Evolutionary conservation across 345 rosid genomes (phyloP).

Genomic region (Ceriops decandra): DNA sequence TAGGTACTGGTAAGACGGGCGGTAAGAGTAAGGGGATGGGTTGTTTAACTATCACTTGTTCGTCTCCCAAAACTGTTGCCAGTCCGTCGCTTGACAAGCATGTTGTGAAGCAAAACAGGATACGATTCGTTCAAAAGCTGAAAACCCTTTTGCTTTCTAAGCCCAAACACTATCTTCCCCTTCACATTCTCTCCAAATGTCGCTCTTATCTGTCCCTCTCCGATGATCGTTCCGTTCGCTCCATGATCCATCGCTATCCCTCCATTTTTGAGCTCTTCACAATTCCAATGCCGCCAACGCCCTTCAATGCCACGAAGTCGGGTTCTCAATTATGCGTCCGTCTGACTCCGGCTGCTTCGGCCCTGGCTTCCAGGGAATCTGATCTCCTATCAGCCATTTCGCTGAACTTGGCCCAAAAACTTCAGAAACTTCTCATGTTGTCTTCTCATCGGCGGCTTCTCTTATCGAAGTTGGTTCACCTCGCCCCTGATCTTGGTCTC

Average conservation of each 20-base stretch:
- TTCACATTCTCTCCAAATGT: conserved; percentile 73
- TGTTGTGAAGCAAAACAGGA: conserved; percentile 61
- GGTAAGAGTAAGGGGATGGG: not conserved
- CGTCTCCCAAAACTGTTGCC: conserved; percentile 54
- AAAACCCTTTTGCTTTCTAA: conserved; percentile 75
- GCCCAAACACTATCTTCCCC: conserved; percentile 68
- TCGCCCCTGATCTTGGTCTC: conserved; percentile 83
- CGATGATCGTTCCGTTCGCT: conserved; percentile 45
- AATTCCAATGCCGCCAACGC: conserved; percentile 60
- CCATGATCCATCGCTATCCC: conserved; percentile 83
- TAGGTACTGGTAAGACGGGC: conserved; percentile 7
- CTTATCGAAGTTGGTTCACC: conserved; percentile 77
- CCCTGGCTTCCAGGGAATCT: conserved; percentile 54
- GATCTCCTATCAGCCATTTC: conserved; percentile 55
- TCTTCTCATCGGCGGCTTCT: conserved; percentile 66
- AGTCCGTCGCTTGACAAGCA: conserved; percentile 67
- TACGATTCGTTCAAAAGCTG: conserved; percentile 74
- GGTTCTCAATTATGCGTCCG: conserved; percentile 70
- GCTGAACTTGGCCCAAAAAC: conserved; percentile 54
- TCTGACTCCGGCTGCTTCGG: conserved; percentile 60
- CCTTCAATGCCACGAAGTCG: conserved; percentile 67
- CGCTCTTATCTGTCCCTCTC: conserved; percentile 59
- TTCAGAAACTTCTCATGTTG: conserved; percentile 86
- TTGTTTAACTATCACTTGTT: conserved; percentile 38
- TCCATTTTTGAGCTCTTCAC: conserved; percentile 67